Conservation (phyloP, 2,329 filamentous ascomycete genomes). For the Hypoxylon rubiginosum region DNA sequence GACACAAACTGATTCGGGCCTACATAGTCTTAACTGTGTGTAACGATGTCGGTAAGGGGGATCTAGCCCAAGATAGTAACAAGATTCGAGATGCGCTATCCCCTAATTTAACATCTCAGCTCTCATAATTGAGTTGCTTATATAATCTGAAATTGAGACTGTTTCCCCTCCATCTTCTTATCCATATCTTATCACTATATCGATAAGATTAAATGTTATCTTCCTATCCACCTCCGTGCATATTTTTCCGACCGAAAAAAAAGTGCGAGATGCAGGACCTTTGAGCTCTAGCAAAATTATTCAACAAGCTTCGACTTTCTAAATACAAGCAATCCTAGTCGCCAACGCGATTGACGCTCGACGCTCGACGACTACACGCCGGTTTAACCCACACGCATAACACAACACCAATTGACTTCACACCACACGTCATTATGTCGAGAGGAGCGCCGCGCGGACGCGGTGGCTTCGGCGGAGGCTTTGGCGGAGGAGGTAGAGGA, state of each 20-base stretch:
- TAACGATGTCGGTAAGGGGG: background rate
- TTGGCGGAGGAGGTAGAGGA: slow-evolving; percentile 41
- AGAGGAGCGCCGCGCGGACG: slow-evolving; percentile 53
- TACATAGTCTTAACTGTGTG: background rate
- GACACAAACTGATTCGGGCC: background rate
- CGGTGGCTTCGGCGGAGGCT: slow-evolving; percentile 49
- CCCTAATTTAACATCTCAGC: background rate
- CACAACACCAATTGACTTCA: slow-evolving; percentile 31
- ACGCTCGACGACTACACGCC: background rate
- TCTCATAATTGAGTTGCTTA: too few relatives aligned
- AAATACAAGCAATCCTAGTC: slow-evolving; percentile 12
- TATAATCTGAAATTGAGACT: too few relatives aligned
- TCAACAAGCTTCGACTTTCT: slow-evolving; percentile 6
- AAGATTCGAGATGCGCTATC: background rate
- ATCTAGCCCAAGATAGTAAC: background rate
- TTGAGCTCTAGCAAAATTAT: slow-evolving; percentile 36
- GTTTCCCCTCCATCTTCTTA: background rate
- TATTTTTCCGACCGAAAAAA: slow-evolving; percentile 38
- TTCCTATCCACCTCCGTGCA: slow-evolving; percentile 2
- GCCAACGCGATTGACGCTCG: slow-evolving; percentile 13
- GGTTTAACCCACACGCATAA: background rate
- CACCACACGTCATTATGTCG: slow-evolving; percentile 44
- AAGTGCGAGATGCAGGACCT: slow-evolving; percentile 14
- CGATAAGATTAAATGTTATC: background rate
- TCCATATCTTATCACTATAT: slow-evolving; percentile 9